A percentile compares a stretch with the other conserved stretches of the same genome.
Conservation (phyloP, 805 yeast species). For the Cyberlindnera nakhonratchasimensis region DNA sequence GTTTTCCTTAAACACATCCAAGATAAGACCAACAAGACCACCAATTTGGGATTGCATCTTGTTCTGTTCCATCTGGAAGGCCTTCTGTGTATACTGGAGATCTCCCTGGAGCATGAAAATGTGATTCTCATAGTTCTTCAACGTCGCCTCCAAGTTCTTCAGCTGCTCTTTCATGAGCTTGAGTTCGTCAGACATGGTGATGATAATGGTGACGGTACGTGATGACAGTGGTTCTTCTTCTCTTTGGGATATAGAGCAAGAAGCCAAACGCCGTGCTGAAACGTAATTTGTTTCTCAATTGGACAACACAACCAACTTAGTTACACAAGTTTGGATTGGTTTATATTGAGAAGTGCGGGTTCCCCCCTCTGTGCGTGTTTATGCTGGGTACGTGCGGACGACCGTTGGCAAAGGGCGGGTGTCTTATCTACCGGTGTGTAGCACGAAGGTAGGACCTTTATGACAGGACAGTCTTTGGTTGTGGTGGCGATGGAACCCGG, state of each 20-base stretch:
- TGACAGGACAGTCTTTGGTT: too few relatives aligned
- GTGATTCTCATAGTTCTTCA: conserved; percentile 26
- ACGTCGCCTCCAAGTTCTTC: conserved; percentile 23
- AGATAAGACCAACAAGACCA: conserved; percentile 22
- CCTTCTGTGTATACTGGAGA: conserved; percentile 24
- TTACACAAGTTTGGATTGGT: too few relatives aligned
- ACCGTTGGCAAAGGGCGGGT: too few relatives aligned
- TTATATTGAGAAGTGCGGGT: too few relatives aligned
- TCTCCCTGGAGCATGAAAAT: conserved; percentile 25
- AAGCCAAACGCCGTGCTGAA: background rate
- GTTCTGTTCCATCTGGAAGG: conserved; percentile 24
- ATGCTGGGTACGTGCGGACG: too few relatives aligned
- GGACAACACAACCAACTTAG: too few relatives aligned
- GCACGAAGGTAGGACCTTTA: too few relatives aligned
- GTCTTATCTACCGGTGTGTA: too few relatives aligned
- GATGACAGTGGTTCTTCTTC: too few relatives aligned
- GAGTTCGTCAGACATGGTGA: conserved; percentile 23
- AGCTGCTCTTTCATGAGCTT: conserved; percentile 25
- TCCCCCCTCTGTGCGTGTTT: too few relatives aligned
- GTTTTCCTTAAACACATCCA: conserved; percentile 26
- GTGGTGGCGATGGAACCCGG: too few relatives aligned
- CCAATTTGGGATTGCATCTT: conserved; percentile 27
- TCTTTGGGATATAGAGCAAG: too few relatives aligned
- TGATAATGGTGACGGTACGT: background rate
- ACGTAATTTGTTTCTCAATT: background rate